These are phyloP conservation scores for Fagus crenata DNA, from an alignment of 306 rosid genomes.

Conservation along the genomic window DNA sequence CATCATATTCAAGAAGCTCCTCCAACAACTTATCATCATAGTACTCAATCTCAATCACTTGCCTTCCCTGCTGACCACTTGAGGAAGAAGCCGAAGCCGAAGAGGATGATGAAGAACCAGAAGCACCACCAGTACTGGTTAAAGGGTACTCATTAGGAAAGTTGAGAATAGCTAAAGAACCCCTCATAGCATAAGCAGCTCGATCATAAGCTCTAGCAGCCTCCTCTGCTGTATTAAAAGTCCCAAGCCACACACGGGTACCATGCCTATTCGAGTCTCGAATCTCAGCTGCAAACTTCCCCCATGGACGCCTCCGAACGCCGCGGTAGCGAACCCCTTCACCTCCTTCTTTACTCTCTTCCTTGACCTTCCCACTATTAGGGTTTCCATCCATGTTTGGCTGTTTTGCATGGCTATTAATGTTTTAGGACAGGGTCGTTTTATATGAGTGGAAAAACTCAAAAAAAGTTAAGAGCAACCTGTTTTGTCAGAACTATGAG, in stretches of 20 bases:
- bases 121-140: constrained; percentile 1
- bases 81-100: constrained; percentile 43
- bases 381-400: constrained; percentile 32
- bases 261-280: constrained; percentile 74
- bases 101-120: constrained; percentile 18
- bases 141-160: constrained; percentile 67
- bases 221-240: constrained; percentile 87
- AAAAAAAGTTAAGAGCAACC: not conserved
- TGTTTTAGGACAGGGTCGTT: not conserved
- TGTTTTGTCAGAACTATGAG: not conserved
- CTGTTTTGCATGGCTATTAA: not conserved
- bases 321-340: constrained; percentile 62
- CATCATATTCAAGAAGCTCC: constrained; percentile 75
- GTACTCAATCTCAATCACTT: constrained; percentile 77
- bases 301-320: constrained; percentile 82
- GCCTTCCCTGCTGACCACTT: constrained; percentile 32
- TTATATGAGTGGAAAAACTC: constrained; percentile 39
- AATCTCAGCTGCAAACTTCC: constrained; percentile 91
- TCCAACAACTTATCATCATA: constrained; percentile 72
- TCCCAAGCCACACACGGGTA: constrained; percentile 77
- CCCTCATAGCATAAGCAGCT: constrained; percentile 88
- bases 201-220: constrained; percentile 91
- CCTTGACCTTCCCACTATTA: constrained; percentile 33
- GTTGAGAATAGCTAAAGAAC: constrained; percentile 75
- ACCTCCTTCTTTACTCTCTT: constrained; percentile 24